Evolutionary conservation across 2,329 filamentous ascomycete genomes (phyloP), one percentile per base, ranked within the genome.

Genomic region (Monascus ruber): DNA sequence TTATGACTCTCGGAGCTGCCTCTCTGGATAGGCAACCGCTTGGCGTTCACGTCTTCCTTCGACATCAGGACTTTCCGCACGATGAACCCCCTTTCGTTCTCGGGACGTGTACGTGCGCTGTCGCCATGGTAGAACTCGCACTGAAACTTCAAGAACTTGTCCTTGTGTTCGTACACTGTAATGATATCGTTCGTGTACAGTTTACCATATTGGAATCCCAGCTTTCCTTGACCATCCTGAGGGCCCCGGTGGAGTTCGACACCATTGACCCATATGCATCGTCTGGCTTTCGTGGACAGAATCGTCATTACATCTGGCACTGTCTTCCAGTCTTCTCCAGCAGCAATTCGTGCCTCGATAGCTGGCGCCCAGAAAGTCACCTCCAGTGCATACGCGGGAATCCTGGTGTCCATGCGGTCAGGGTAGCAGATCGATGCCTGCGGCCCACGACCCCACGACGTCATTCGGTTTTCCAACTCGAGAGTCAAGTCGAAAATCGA

Each of bases 321-420:
- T 10, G 60, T 62, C 6, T 65, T 70, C 66, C 70, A 79, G 41
- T 73, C 70, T 53, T 74, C 76, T 37, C 73, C 73, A 29, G 68
- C 67, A 24, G 74, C 71, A 35, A 69, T 71, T 36, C 67, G 67
- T 5, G 73, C 69, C 41, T 85, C 81, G 42, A 81, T 80, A 7
- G 75, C 76, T 1, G 79, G 73, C 40, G 76, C 79, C 72, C 82
- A 86, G 26, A 91, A 76, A 28, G 85, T 70, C 31, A 95, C 68
- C 51, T 84, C 81, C 49, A 94, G 77, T 1, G 85, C 86, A 46
- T 81, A 80, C 55, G 89, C 89, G 1, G 88, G 85, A 29, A 96
- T 77, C 10, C 79, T 80, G 2, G 70, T 72, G 47, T 95, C 85
- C 24, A 66, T 64, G 26, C 60, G 65, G 35, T 79, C 68, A 1